These are phyloP conservation scores for Dictyostelium purpureum DNA, from an alignment of 78 protist species.

Conservation along the genomic window DNA sequence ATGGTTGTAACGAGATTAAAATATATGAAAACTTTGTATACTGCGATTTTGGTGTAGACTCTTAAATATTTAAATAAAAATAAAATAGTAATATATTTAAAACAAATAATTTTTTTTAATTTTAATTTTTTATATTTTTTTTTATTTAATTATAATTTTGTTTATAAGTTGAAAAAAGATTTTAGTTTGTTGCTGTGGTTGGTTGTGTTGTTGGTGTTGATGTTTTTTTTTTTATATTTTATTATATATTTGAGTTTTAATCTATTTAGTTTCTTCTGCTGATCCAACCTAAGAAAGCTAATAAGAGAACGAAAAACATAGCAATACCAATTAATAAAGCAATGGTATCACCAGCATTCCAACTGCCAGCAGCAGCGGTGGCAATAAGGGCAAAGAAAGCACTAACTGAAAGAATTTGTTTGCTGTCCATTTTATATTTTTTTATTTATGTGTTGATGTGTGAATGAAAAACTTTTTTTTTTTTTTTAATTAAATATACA, in stretches of 20 bases:
- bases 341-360: conserved; percentile 79
- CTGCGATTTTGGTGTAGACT: neutral
- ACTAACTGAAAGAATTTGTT: conserved; percentile 33
- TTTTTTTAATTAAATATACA: too few species aligned
- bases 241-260: neutral
- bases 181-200: too few species aligned
- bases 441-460: neutral
- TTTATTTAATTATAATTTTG: too few species aligned
- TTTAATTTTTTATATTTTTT: too few species aligned
- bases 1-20: neutral
- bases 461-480: neutral
- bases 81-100: neutral
- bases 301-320: conserved; percentile 63
- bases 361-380: conserved; percentile 61
- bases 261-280: conserved; percentile 47
- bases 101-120: neutral
- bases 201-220: too few species aligned
- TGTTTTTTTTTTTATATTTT: neutral
- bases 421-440: conserved; percentile 38
- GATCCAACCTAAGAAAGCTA: conserved; percentile 67
- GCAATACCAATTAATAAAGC: conserved; percentile 74
- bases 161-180: too few species aligned
- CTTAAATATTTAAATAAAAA: neutral
- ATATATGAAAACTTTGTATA: neutral
- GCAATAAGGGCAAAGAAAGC: conserved; percentile 8